Evolutionary conservation across 495 filamentous ascomycete species (phyloP), one percentile per base, ranked within the genome.

Genomic region (Annulohypoxylon moriforme): DNA sequence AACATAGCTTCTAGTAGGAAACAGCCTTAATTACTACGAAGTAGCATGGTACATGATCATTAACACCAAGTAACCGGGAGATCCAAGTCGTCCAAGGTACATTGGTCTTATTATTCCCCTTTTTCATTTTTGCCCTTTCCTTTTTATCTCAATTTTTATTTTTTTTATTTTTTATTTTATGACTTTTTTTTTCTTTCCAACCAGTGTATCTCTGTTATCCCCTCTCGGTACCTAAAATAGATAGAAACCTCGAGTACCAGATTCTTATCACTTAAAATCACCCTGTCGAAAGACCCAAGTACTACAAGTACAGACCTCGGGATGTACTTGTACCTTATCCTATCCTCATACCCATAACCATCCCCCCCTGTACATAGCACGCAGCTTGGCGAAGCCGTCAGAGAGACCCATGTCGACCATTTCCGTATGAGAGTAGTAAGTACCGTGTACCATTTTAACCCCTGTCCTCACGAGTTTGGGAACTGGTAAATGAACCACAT

Each of bases 401-500:
- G 64, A 60, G 56, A 46, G 29, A 33, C 20, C 62, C 47, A 36
- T 63, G 50, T 62, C 57, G 38, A 67, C 58, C 22, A 65, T 56
- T 36, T 62, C 57, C 63, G 49, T 67, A 57, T 40, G 31, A 47
- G 56, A 64, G 13, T 24, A 25, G 34, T 44, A 63, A 27, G 69
- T 72, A 72, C 60, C 56, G 53, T 64, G 60, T 68, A 68, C 59
- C 64, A 60, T 57, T 47, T 10, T 44, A 36, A 64, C 70, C 70
- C 70, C 70, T 73, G 70, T 65, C 53, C 3, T 64, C 60, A 64
- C 69, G 60, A 72, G 69, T 72, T 67, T 73, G 71, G 65, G 66
- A 69, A 63, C 61, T 73, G 70, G 70, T 73, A 73, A 69, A 72
- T 72, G 69, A 72, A 68, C 69, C 69, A 72, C 69, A 72, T 72